phyloP scores from a whole-genome alignment of 345 rosid species.

The Eucalyptus melliodora region DNA sequence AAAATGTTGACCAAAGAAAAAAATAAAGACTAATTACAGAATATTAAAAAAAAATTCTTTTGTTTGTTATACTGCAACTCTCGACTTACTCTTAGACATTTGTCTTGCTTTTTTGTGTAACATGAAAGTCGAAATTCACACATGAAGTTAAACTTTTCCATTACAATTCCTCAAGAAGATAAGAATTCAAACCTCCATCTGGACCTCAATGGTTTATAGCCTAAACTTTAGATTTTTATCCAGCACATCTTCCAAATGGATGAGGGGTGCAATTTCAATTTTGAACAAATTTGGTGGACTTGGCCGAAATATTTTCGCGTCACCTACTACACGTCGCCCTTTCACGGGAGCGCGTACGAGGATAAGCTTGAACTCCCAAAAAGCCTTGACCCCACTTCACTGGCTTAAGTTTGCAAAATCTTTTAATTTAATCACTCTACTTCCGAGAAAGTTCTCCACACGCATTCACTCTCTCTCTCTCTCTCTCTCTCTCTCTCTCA shows the following conservation, averaged over 20 bases:
- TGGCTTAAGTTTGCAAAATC: no score
- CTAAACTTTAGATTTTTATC: no score
- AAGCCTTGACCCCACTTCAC: background rate
- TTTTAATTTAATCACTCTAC: background rate
- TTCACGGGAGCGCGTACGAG: background rate
- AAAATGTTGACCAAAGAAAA: no score
- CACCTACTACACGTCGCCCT: fast-evolving
- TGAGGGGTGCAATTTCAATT: background rate
- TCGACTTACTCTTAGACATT: no score
- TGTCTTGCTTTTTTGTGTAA: no score
- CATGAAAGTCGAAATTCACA: fast-evolving
- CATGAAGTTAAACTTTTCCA: fast-evolving
- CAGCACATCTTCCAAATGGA: background rate
- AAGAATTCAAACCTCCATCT: no score
- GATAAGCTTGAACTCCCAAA: background rate
- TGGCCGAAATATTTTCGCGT: background rate
- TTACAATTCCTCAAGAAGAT: fast-evolving
- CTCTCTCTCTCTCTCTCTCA: background rate
- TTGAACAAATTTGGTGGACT: background rate
- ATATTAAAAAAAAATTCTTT: no score
- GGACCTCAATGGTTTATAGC: no score
- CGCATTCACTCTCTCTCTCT: fast-evolving
- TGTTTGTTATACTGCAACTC: fast-evolving
- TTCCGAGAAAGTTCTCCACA: background rate
- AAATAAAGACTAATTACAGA: no score